These are phyloP conservation scores for Symbiotaphrina buchneri DNA, from an alignment of 495 filamentous ascomycete species.

Conservation along the genomic window DNA sequence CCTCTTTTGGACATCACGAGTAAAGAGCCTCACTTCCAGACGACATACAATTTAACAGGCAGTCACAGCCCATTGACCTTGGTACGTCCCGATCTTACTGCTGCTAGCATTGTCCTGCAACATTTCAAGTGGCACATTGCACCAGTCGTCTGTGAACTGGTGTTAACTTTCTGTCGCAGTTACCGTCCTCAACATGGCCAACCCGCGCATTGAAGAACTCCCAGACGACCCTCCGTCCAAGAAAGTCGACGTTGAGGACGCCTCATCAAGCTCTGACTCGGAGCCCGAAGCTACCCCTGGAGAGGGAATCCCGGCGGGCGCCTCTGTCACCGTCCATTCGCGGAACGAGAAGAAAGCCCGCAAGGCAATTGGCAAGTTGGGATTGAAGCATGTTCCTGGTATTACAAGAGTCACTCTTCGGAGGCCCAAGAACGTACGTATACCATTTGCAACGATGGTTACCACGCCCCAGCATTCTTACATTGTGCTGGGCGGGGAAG, in stretches of 20 bases:
- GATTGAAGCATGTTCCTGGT: conserved; percentile 84
- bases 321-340: conserved; percentile 75
- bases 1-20: too few relatives aligned
- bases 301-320: conserved; percentile 50
- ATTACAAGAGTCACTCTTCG: conserved; percentile 96
- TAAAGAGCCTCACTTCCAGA: too few relatives aligned
- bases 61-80: too few relatives aligned
- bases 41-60: too few relatives aligned
- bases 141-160: too few relatives aligned
- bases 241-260: conserved; percentile 52
- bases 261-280: conserved; percentile 56
- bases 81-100: too few relatives aligned
- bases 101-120: too few relatives aligned
- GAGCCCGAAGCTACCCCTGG: conserved; percentile 41
- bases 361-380: conserved; percentile 95
- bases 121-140: too few relatives aligned
- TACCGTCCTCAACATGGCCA: conserved; percentile 91
- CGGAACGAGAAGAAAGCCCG: conserved; percentile 99
- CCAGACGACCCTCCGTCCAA: conserved; percentile 67
- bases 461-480: neutral
- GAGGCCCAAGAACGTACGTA: conserved; percentile 90
- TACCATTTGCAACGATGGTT: too few relatives aligned
- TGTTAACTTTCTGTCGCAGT: too few relatives aligned
- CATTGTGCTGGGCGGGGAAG: neutral
- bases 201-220: conserved; percentile 93